These are phyloP conservation scores for Smallanthus sonchifolius DNA, from an alignment of 129 eudicot genomes.

Conservation along the genomic window DNA sequence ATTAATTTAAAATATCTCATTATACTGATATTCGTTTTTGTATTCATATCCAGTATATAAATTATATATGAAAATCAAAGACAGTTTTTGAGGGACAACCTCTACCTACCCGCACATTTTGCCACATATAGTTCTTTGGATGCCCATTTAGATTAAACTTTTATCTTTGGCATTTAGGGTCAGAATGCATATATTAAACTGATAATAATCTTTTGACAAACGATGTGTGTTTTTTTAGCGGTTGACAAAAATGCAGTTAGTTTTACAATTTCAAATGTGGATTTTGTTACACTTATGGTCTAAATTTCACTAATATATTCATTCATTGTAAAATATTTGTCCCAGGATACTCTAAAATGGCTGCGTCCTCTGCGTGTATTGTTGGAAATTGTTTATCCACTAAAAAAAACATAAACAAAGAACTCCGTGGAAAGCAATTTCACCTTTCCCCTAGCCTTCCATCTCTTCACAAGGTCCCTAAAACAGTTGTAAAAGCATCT, in stretches of 20 bases:
- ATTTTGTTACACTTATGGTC: neutral
- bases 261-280: neutral
- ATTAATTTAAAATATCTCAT: neutral
- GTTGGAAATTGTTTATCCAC: slow-evolving; percentile 52
- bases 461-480: slow-evolving; percentile 40
- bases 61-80: neutral
- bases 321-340: neutral
- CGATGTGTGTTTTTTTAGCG: neutral
- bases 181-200: neutral
- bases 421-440: slow-evolving; percentile 36
- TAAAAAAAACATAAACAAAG: neutral
- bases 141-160: neutral
- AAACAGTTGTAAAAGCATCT: slow-evolving; percentile 52
- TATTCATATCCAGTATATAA: no score
- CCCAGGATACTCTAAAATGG: slow-evolving; percentile 41
- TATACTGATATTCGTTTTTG: neutral
- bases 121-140: neutral
- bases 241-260: neutral
- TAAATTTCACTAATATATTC: neutral
- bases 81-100: neutral
- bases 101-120: neutral
- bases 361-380: slow-evolving; percentile 75
- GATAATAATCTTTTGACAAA: neutral
- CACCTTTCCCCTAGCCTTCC: slow-evolving; percentile 40
- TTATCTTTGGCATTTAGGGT: neutral